Conservation (phyloP, 768 basidiomycete species). For the Gloeopeniophorella convolvens region DNA sequence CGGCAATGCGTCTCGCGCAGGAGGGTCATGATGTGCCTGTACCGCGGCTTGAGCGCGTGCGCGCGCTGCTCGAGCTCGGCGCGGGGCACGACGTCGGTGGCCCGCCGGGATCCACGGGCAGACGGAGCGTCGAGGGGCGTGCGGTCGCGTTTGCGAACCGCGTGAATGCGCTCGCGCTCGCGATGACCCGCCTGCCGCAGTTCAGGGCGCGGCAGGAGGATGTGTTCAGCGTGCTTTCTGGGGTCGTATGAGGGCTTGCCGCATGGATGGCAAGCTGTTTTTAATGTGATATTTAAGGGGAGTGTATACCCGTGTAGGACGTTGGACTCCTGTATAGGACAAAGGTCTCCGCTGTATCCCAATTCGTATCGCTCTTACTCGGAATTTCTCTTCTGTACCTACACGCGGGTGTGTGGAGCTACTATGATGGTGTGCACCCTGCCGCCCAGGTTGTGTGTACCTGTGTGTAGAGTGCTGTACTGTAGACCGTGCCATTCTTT, state of each 20-base stretch:
- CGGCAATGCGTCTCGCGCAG: conserved; percentile 39
- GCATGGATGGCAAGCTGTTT: no score
- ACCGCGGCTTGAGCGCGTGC: conserved; percentile 55
- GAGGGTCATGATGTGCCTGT: conserved; percentile 31
- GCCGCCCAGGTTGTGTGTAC: no score
- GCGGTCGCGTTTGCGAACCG: conserved; percentile 71
- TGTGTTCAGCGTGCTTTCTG: conserved; percentile 62
- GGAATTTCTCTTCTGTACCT: no score
- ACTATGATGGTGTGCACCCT: no score
- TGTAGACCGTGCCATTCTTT: no score
- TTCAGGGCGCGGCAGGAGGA: conserved; percentile 67
- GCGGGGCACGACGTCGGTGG: conserved; percentile 38
- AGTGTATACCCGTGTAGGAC: no score
- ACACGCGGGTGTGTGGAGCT: no score
- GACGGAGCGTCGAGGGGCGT: conserved; percentile 53
- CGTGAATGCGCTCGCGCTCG: conserved; percentile 67
- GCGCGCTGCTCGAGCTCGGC: conserved; percentile 50
- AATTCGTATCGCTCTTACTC: no score
- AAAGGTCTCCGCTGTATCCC: no score
- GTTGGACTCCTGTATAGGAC: no score
- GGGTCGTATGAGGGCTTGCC: conserved; percentile 24
- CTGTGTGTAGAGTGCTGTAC: no score
- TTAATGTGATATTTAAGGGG: no score
- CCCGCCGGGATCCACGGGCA: conserved; percentile 31
- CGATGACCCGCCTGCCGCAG: conserved; percentile 60